Evolutionary conservation across 495 filamentous ascomycete genomes (phyloP).

Genomic region (Glonium stellatum): DNA sequence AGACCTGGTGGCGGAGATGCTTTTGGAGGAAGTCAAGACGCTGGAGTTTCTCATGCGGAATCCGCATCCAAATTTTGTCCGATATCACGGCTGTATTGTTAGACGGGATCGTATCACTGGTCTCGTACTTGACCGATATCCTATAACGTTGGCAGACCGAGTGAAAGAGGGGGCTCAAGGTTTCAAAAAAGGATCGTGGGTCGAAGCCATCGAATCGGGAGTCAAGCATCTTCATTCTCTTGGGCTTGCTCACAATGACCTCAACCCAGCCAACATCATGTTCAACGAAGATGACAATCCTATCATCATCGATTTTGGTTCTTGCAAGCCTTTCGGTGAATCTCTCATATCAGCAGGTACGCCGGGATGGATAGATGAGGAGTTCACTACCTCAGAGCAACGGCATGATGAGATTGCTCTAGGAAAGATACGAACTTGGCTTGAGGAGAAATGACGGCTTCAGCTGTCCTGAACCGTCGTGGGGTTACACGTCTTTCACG

Average conservation of each 20-base stretch:
- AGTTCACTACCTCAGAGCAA: constrained; percentile 13
- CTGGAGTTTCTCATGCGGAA: too few species aligned
- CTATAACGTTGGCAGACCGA: constrained; percentile 13
- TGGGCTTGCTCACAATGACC: constrained; percentile 28
- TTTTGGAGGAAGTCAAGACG: too few species aligned
- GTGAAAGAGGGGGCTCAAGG: constrained; percentile 11
- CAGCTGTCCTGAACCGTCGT: too few species aligned
- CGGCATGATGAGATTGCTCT: constrained; percentile 19
- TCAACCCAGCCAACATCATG: constrained; percentile 20
- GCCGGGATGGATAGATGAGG: constrained; percentile 22
- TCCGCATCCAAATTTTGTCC: constrained; percentile 17
- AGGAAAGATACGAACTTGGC: constrained; percentile 18
- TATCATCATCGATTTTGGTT: constrained; percentile 23
- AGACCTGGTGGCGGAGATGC: too few species aligned
- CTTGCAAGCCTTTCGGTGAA: constrained; percentile 22
- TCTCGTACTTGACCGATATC: constrained; percentile 15
- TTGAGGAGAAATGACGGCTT: too few species aligned
- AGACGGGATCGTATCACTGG: constrained; percentile 21
- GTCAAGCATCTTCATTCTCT: constrained; percentile 26
- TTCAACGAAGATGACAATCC: constrained; percentile 14
- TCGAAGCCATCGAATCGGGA: constrained; percentile 10
- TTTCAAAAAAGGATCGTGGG: constrained; percentile 15
- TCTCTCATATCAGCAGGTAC: constrained; percentile 21
- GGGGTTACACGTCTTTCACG: too few species aligned
- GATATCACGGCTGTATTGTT: constrained; percentile 20